A percentile compares a stretch with the other conserved stretches of the same genome.
These are phyloP conservation scores for Pyricularia pennisetigena DNA, from an alignment of 2,329 filamentous ascomycete species.

Conservation along the genomic window DNA sequence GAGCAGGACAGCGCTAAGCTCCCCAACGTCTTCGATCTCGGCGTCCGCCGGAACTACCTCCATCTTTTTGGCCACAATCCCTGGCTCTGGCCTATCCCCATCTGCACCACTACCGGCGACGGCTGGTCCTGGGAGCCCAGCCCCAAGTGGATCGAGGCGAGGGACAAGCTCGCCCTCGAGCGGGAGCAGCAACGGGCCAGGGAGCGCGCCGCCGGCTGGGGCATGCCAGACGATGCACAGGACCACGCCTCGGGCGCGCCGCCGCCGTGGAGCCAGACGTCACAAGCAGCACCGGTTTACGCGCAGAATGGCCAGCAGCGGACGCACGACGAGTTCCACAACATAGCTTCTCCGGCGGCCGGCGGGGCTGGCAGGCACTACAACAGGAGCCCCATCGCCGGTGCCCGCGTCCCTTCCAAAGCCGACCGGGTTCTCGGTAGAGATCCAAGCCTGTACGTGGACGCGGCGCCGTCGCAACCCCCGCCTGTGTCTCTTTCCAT, in stretches of 20 bases:
- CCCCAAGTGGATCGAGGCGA: constrained; percentile 63
- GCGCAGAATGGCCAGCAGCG: constrained; percentile 1
- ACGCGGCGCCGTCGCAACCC: constrained; percentile 25
- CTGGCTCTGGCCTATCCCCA: constrained; percentile 67
- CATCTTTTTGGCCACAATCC: constrained; percentile 74
- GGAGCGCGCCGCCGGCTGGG: constrained; percentile 61
- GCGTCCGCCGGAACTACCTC: constrained; percentile 65
- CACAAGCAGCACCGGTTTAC: constrained; percentile 5
- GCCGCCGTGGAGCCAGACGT: constrained; percentile 12
- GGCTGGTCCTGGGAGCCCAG: constrained; percentile 93
- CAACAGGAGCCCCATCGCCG: constrained; percentile 8
- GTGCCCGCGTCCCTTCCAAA: constrained; percentile 37
- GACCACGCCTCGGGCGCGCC: constrained; percentile 8
- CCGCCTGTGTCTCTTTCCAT: constrained; percentile 28
- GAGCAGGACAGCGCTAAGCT: constrained; percentile 81
- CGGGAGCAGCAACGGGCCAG: constrained; percentile 50
- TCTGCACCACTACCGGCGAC: constrained; percentile 80
- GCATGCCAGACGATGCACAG: constrained; percentile 24
- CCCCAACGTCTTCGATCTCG: constrained; percentile 89
- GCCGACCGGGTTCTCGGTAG: constrained; percentile 49
- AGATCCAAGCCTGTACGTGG: constrained; percentile 44
- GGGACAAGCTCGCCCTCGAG: constrained; percentile 50
- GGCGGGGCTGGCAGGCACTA: not conserved
- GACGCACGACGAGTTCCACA: not conserved
- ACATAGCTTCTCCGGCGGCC: constrained; percentile 2